phyloP scores from a whole-genome alignment of 148 eudicot species.

The Rhododendron simsii region DNA sequence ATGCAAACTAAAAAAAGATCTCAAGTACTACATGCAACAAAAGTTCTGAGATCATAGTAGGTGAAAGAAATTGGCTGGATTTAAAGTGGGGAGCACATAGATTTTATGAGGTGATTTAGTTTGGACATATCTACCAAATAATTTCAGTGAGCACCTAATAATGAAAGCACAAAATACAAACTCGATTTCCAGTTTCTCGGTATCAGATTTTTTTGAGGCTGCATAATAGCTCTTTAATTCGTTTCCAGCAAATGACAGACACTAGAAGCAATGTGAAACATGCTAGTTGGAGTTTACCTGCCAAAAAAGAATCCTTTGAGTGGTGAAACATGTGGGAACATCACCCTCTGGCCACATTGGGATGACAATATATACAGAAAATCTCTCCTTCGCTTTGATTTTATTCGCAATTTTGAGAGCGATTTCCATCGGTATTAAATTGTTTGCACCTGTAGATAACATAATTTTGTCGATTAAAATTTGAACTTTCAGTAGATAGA shows the following conservation, averaged over 20 bases:
- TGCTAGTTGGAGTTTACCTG: constrained; percentile 45
- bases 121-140: background rate
- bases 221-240: background rate
- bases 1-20: background rate
- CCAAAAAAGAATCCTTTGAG: constrained; percentile 91
- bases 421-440: constrained; percentile 80
- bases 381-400: constrained; percentile 73
- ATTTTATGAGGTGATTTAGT: background rate
- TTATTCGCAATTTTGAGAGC: constrained; percentile 79
- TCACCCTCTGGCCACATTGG: constrained; percentile 99
- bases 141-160: background rate
- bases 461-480: background rate
- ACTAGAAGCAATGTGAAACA: background rate
- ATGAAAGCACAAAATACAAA: background rate
- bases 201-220: background rate
- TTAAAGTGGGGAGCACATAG: background rate
- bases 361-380: constrained; percentile 66
- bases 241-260: background rate
- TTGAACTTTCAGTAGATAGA: background rate
- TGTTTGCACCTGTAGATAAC: constrained; percentile 62
- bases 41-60: background rate
- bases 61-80: background rate
- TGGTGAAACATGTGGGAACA: constrained; percentile 59
- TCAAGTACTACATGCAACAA: background rate
- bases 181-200: background rate